phyloP scores from a whole-genome alignment of 192 early-diverging fungal genomes.

The Gryganskiella cystojenkinii region DNA sequence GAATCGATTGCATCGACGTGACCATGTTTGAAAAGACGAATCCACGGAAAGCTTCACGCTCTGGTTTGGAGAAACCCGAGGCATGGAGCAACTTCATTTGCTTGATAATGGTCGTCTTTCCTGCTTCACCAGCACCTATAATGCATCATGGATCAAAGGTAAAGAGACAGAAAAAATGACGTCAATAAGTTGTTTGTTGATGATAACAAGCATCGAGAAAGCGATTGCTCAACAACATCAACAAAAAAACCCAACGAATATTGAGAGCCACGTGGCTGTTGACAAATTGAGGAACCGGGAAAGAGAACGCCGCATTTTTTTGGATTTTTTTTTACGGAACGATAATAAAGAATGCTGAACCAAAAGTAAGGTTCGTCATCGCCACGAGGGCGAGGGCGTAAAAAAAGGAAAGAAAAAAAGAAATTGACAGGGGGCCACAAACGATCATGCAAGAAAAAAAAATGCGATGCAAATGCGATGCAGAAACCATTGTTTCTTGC shows the following conservation, averaged over 20 bases:
- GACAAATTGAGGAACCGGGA: neutral
- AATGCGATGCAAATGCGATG: too few species aligned
- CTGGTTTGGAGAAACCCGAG: conserved; percentile 56
- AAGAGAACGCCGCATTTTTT: neutral
- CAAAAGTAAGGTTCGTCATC: too few species aligned
- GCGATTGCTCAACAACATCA: neutral
- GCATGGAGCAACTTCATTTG: conserved; percentile 70
- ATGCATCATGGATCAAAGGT: too few species aligned
- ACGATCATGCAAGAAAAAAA: too few species aligned
- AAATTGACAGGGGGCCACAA: too few species aligned
- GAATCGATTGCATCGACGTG: conserved; percentile 59
- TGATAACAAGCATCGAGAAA: too few species aligned
- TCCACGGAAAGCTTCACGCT: conserved; percentile 57
- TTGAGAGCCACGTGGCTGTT: neutral
- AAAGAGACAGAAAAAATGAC: too few species aligned
- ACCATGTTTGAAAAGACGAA: conserved; percentile 63
- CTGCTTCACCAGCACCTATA: conserved; percentile 69
- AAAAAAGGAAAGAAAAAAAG: too few species aligned
- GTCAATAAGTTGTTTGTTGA: too few species aligned
- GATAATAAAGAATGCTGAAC: neutral
- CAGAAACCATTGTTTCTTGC: too few species aligned
- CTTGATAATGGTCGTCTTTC: conserved; percentile 68
- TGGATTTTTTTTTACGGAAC: neutral
- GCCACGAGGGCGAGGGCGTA: too few species aligned
- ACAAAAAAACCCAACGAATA: neutral